Base-by-base conservation (phyloP, 441 rosid species). In the Erysimum cheiri region DNA sequence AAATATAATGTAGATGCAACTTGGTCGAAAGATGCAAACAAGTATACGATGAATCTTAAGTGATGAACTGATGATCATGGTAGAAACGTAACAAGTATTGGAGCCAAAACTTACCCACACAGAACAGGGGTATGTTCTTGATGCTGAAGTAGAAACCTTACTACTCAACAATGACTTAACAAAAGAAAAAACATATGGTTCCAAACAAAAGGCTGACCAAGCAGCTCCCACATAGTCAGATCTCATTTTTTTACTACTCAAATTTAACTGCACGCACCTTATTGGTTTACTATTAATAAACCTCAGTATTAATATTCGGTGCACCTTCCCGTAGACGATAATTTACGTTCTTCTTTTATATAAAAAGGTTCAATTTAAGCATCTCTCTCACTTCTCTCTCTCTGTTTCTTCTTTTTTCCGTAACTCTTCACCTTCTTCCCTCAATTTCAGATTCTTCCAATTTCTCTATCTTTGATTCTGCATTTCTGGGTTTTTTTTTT, bases 361-460 rank as follows among this genome's bases (percentile, higher is more conserved):
- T 6, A 36, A 55, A 56, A 49, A 59, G 24, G 4, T 66, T 73
- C 55, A 50, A 67, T 50, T 33, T 39, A 67, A 50, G 56, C 67
- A 57, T 48, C 59, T 48, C 39, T 71, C 63, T 53, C 54, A 15
- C 66, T 57, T 22, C 12, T 26, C 24, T 37, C 32, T 57, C 64
- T 37, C 57, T 35, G 12, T 26, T 50, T 35, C 6, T 48, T 31
- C 33, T 53, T 40, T 19, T 64, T 64, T 49, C 32, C 32, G 60
- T 39, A 65, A 73, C 67, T 33, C 68, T 73, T 60, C 62, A 14
- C 17, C 72, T 55, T 54, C 64, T 22, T 35, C 49, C 40, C 31
- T 37, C 57, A 47, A 47, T 48, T 4, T 33, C 62, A 8, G 37
- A 48, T 12, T 32, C 22, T 15, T 71, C 13, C 24, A 26, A 15